Evolutionary conservation across 2,329 filamentous ascomycete genomes (phyloP).

Genomic region (Arthrobotrys conoides): DNA sequence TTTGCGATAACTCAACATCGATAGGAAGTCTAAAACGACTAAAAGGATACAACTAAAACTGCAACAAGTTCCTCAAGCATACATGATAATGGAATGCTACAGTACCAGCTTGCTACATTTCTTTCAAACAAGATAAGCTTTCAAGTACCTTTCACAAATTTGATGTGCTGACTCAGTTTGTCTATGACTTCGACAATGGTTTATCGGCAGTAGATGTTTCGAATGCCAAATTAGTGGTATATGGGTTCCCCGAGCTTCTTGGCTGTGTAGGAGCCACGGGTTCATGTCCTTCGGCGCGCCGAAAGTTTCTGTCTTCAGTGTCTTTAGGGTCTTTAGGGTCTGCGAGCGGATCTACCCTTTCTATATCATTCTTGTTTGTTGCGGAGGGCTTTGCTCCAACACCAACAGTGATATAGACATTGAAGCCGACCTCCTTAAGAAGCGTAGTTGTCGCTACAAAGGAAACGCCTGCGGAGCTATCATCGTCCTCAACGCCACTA

Average conservation of each 20-base stretch:
- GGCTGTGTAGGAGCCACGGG: not conserved
- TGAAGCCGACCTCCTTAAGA: not conserved
- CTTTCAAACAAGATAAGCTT: not conserved
- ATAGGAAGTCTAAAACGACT: too few species aligned
- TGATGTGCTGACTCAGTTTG: not conserved
- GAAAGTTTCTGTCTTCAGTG: not conserved
- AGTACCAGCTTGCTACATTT: too few species aligned
- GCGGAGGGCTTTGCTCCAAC: not conserved
- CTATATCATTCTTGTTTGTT: not conserved
- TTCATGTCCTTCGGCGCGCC: not conserved
- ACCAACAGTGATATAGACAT: not conserved
- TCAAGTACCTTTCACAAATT: not conserved
- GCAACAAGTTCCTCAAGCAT: too few species aligned
- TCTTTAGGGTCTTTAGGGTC: not conserved
- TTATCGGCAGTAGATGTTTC: not conserved
- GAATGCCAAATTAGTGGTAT: not conserved
- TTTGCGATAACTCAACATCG: too few species aligned
- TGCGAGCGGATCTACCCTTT: not conserved
- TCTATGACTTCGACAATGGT: not conserved
- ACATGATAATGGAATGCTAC: too few species aligned
- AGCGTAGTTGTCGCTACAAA: not conserved
- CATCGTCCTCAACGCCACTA: not conserved
- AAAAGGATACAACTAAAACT: too few species aligned
- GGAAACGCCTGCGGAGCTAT: not conserved
- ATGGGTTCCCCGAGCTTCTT: not conserved